Evolutionary conservation across 2,329 filamentous ascomycete genomes (phyloP), one percentile per base, ranked within the genome.

Genomic region (Furcasterigmium sp.): DNA sequence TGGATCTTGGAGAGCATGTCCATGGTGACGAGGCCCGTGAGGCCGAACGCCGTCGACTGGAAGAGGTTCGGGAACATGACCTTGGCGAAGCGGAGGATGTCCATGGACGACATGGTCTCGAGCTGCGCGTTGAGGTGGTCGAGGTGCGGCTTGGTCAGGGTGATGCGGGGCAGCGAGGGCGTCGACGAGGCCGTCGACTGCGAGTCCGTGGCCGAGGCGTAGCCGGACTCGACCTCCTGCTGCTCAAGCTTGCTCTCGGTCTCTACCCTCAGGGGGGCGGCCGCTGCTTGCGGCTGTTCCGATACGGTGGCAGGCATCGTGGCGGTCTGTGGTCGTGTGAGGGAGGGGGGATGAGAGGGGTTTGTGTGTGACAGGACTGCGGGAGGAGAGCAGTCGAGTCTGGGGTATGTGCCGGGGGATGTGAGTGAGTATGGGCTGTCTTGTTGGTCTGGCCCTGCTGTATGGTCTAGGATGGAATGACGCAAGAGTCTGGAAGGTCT

Each of bases 31-130:
- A 93, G 80, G 35, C 88, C 88, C 2, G 86, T 87, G 49, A 91
- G 68, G 42, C 87, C 87, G 59, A 91, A 91, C 44, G 87, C 87
- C 11, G 87, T 91, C 35, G 86, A 88, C 67, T 93, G 87, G 70
- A 81, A 96, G 36, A 97, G 80, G 61, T 85, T 85, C 57, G 93
- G 93, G 56, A 98, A 85, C 55, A 91, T 85, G 55, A 87, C 84
- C 61, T 91, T 86, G 75, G 85, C 89, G 86, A 95, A 96, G 68
- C 83, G 85, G 48, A 98, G 79, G 56, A 97, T 85, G 52, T 96
- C 91, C 76, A 91, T 76, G 48, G 93, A 88, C 60, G 91, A 82
- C 65, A 97, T 86, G 59, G 84, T 79, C 64, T 93, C 87, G 55
- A 98, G 73, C 66, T 95, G 89, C 51, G 82, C 70, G 75, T 98